These are phyloP conservation scores for Xerocomus potaroensis DNA, from an alignment of 768 basidiomycete species.

Conservation along the genomic window DNA sequence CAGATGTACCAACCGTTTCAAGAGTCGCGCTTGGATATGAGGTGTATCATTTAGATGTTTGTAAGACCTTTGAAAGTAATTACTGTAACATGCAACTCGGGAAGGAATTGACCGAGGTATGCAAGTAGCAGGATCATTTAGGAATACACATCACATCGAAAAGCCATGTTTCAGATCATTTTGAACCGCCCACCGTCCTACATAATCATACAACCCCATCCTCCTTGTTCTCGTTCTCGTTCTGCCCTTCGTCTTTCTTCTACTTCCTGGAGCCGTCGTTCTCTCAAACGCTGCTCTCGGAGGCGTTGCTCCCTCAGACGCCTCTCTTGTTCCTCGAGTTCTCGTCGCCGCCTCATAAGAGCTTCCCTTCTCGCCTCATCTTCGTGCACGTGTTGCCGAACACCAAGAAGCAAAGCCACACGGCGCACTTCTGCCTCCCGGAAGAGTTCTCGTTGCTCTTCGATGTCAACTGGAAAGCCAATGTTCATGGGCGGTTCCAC, in stretches of 20 bases:
- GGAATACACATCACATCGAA: too few relatives aligned
- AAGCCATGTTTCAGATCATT: too few relatives aligned
- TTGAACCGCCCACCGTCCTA: too few relatives aligned
- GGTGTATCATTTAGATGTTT: too few relatives aligned
- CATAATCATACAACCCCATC: conserved; percentile 28
- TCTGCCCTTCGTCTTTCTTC: conserved; percentile 1
- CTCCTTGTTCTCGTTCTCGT: neutral
- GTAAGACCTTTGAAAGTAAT: too few relatives aligned
- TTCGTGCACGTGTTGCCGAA: neutral
- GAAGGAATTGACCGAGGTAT: too few relatives aligned
- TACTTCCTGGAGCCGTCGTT: neutral
- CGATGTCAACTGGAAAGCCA: conserved; percentile 14
- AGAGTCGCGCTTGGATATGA: too few relatives aligned
- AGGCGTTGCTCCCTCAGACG: neutral
- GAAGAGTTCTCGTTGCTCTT: conserved; percentile 19
- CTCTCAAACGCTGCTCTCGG: neutral
- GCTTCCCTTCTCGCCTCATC: neutral
- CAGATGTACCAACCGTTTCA: too few relatives aligned
- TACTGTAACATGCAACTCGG: too few relatives aligned
- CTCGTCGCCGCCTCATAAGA: neutral
- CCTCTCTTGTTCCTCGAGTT: neutral
- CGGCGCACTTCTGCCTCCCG: conserved; percentile 12
- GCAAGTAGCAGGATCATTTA: too few relatives aligned
- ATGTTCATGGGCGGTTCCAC: conserved; percentile 8
- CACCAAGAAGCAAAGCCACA: neutral